Evolutionary conservation across 768 basidiomycete species (phyloP).

Genomic region (Auricularia cornea): DNA sequence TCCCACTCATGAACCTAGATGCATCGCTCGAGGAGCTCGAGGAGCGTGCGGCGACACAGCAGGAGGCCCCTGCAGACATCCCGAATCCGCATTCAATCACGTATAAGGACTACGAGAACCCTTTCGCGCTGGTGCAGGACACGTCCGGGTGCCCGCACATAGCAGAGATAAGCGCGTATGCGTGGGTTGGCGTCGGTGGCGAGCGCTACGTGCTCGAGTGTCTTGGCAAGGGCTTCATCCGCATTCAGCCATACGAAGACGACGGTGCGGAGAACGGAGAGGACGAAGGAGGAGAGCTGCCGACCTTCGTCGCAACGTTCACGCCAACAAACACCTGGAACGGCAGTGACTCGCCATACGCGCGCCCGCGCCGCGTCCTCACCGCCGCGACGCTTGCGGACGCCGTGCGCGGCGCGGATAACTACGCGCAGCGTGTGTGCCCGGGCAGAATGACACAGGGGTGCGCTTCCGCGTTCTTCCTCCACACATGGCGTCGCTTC

Average conservation of each 20-base stretch:
- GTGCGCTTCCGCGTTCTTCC: no score
- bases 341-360: conserved; percentile 45
- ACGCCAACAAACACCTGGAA: conserved; percentile 35
- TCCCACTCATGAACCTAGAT: conserved; percentile 35
- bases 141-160: conserved; percentile 41
- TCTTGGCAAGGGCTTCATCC: conserved; percentile 59
- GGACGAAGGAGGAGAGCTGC: neutral
- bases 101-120: conserved; percentile 70
- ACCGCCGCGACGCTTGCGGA: conserved; percentile 47
- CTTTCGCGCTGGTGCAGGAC: conserved; percentile 46
- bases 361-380: conserved; percentile 43
- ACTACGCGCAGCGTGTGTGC: conserved; percentile 52
- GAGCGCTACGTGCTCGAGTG: conserved; percentile 68
- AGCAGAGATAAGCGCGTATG: conserved; percentile 41
- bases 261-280: conserved; percentile 13
- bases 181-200: conserved; percentile 77
- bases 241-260: conserved; percentile 41
- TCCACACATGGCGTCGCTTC: no score
- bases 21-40: conserved; percentile 42
- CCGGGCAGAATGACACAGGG: conserved; percentile 40
- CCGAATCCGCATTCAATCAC: conserved; percentile 56
- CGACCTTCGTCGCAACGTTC: conserved; percentile 42
- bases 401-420: conserved; percentile 63
- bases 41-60: conserved; percentile 25
- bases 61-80: conserved; percentile 17